Evolutionary conservation across 495 filamentous ascomycete genomes (phyloP), one percentile per base, ranked within the genome.

Genomic region (Durotheca rogersii): DNA sequence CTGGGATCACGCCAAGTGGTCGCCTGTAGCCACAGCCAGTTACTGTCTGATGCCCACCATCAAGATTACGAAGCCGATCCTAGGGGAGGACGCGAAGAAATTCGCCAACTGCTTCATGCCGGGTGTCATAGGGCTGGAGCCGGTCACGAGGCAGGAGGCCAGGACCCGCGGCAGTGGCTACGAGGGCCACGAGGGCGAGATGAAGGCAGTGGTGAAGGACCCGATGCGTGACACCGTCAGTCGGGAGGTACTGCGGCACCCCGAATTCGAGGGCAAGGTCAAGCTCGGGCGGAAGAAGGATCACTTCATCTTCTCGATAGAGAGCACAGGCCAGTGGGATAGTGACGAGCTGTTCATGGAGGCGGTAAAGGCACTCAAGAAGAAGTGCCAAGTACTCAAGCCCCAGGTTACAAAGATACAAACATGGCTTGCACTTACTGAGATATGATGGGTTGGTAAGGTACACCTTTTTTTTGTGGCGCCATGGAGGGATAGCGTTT

Each of bases 1-100:
- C 11, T 85, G 83, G 47, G 93, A 97, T 71, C 94, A 99, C 69
- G 88, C 94, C 37, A 99, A 99, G 66, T 99, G 92, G 76, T 95
- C 89, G 1, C 94, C 94, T 19, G 94, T 99, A 14, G 91, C 92
- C 3, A 95, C 94, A 0, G 92, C 93, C 6, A 84, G 84, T 30
- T 99, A 99, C 72, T 81, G 94, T 12, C 77, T 99, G 6, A 64
- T 99, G 55, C 94, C 94, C 1, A 80, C 83, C 36, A 97, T 99
- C 62, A 75, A 78, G 14, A 96, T 97, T 60, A 64, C 73, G 31
- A 73, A 76, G 47, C 92, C 94, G 12, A 95, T 99, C 41, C 62
- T 93, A 1, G 93, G 91, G 4, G 75, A 73, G 1, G 89, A 95
- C 55, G 94, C 94, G 17, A 80, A 83, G 61, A 94, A 96, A 66